phyloP scores from a whole-genome alignment of 352 stramenopile genomes.

The Thraustotheca clavata region DNA sequence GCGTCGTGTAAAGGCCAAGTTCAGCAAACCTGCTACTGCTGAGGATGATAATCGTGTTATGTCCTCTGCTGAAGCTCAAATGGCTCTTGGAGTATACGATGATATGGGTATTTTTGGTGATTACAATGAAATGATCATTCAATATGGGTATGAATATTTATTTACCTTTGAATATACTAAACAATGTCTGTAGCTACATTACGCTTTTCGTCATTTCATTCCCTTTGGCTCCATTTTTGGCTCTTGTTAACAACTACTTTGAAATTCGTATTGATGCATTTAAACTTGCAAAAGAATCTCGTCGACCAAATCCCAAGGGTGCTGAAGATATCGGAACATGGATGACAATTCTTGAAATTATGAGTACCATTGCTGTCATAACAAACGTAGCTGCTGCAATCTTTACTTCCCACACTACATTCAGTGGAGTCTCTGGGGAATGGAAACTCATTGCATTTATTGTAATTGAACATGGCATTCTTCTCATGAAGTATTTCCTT shows the following conservation, averaged over 20 bases:
- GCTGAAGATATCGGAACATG: conserved; percentile 89
- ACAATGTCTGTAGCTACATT: conserved; percentile 69
- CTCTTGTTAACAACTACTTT: conserved; percentile 88
- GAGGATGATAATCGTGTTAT: conserved; percentile 33
- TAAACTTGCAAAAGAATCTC: conserved; percentile 70
- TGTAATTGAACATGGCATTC: conserved; percentile 48
- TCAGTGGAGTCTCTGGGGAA: conserved; percentile 33
- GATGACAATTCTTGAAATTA: conserved; percentile 84
- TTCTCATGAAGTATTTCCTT: conserved; percentile 63
- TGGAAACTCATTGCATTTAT: conserved; percentile 56
- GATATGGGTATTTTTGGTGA: conserved; percentile 72
- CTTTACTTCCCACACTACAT: conserved; percentile 78
- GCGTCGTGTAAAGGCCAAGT: conserved; percentile 32
- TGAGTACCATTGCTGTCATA: conserved; percentile 82
- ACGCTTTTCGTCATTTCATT: conserved; percentile 92
- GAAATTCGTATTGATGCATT: conserved; percentile 87
- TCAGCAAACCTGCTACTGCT: conserved; percentile 23
- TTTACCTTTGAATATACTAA: neutral
- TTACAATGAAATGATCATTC: conserved; percentile 86
- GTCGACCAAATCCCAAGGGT: conserved; percentile 59
- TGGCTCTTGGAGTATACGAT: conserved; percentile 58
- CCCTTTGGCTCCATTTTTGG: conserved; percentile 83
- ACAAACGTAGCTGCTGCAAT: conserved; percentile 92
- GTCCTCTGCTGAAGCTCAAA: conserved; percentile 49
- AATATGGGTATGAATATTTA: conserved; percentile 40